These are phyloP conservation scores for Ceratobasidium sp. DNA, from an alignment of 1,284 basidiomycete genomes.

Conservation along the genomic window DNA sequence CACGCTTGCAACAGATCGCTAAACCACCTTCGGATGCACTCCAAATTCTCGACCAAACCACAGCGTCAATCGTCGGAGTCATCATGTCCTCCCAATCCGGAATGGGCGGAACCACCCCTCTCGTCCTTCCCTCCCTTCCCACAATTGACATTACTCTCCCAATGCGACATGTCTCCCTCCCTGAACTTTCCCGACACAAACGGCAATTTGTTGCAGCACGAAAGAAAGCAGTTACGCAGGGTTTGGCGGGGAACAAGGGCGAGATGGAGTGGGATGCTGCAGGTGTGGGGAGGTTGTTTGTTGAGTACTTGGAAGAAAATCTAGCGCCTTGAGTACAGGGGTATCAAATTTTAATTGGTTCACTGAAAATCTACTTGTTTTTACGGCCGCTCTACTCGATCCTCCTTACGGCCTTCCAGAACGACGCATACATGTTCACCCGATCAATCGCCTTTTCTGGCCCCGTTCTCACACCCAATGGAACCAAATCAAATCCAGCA, in stretches of 20 bases:
- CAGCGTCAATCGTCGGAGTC: constrained; percentile 68
- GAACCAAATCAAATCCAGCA: constrained; percentile 57
- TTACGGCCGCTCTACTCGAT: constrained; percentile 37
- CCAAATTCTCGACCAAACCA: constrained; percentile 75
- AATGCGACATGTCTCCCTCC: constrained; percentile 71
- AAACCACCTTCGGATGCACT: constrained; percentile 85
- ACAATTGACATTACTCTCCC: constrained; percentile 62
- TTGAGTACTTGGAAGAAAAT: constrained; percentile 78
- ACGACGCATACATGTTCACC: constrained; percentile 65
- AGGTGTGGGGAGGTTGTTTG: constrained; percentile 77
- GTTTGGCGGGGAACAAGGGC: constrained; percentile 75
- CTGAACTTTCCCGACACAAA: constrained; percentile 85
- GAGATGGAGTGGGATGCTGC: constrained; percentile 77
- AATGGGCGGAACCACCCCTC: constrained; percentile 61
- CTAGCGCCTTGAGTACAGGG: constrained; percentile 45
- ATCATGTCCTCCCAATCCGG: constrained; percentile 66
- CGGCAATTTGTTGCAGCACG: constrained; percentile 87
- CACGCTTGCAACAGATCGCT: constrained; percentile 57
- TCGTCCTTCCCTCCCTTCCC: constrained; percentile 51
- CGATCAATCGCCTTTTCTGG: constrained; percentile 60
- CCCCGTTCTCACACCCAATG: constrained; percentile 55
- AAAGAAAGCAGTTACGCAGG: constrained; percentile 84
- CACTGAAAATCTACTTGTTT: background rate
- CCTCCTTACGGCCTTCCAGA: constrained; percentile 49
- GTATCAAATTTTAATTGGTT: too few species aligned